Evolutionary conservation across 164 flowering plant species (phyloP), one percentile per base, ranked within the genome.

Genomic region (Kingdonia uniflora): DNA sequence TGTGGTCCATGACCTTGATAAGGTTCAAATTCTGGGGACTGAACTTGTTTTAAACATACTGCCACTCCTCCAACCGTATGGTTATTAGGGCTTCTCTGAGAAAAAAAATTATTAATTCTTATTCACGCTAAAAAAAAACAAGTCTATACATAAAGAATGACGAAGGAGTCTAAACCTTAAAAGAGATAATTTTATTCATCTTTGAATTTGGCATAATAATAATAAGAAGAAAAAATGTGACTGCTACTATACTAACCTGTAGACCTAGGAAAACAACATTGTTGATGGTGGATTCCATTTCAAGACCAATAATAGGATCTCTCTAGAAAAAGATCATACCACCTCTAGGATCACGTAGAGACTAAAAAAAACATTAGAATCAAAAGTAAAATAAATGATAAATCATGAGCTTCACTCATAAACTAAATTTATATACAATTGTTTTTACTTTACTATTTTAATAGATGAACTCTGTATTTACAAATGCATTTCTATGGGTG

Each of bases 1-100:
- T 13, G n/a, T 14, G 14, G 14, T 61, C 82, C 95, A 78, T 75
- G 69, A 26, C 60, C 65, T 63, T 85, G 87, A 66, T 86, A 86
- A 62, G 68, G 68, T 59, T 81, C 77, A 47, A 83, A 86, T 20
- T 81, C 87, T 11, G 78, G 75, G 1, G 82, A 71, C 56, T 81
- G 87, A 40, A 87, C 90, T 63, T 74, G 66, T 67, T 80, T 81
- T 63, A 86, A 62, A 58, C 79, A 79, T 16, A 86, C 90, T 22
- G 90, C 78, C 35, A 83, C 74, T 16, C 92, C 97, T 6, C 84
- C 95, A 57, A 85, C 85, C 15, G 95, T 87, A 80, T 87, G 95
- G 74, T 91, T 91, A 68, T 91, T 96, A 53, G 96, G 97, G 65
- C 97, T 96, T 52, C 96, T 96, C 97, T 91, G 83, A 52, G 29